Evolutionary conservation across 78 protist genomes (phyloP).

Genomic region (Salpingoeca rosetta): DNA sequence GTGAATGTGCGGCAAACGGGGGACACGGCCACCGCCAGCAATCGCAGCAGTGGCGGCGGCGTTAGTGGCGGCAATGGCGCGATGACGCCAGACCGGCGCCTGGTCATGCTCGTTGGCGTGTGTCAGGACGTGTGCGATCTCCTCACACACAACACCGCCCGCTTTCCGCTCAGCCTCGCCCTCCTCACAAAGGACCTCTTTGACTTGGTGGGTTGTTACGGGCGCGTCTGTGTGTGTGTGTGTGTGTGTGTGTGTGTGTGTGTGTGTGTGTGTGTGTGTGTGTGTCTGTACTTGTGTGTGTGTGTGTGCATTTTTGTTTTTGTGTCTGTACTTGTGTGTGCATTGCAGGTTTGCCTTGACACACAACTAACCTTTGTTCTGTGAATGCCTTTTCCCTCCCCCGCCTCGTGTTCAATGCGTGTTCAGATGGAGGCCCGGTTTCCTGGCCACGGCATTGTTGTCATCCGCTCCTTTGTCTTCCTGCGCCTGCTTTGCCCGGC

Average conservation of each 20-base stretch:
- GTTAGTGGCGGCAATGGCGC: neutral
- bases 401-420: neutral
- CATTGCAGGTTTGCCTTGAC: no score
- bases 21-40: neutral
- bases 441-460: neutral
- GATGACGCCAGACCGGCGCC: neutral
- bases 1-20: neutral
- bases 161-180: neutral
- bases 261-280: no score
- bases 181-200: no score
- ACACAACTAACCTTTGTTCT: neutral
- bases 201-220: no score
- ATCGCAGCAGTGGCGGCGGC: neutral
- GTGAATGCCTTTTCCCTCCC: neutral
- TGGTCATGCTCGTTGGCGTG: neutral
- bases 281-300: no score
- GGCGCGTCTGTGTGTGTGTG: no score
- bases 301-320: no score
- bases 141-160: neutral
- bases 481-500: neutral
- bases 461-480: neutral
- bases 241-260: no score
- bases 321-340: no score
- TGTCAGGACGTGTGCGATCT: neutral
- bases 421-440: neutral